phyloP scores from a whole-genome alignment of 106 monocot genomes.

The Alisma plantagoaquatica region DNA sequence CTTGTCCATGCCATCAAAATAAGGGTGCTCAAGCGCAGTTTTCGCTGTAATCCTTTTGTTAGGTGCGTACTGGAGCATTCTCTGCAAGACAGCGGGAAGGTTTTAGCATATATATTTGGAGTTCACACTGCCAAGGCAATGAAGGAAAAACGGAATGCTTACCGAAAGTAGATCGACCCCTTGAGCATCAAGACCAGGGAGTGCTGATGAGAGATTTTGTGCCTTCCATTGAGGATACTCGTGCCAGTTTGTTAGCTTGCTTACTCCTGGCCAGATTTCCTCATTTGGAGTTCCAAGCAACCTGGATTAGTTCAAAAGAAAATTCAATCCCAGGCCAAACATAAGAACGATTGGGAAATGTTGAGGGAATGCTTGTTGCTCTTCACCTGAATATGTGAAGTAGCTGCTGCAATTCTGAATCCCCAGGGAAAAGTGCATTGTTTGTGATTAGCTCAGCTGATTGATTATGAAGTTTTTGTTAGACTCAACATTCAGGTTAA shows the following conservation, averaged over 20 bases:
- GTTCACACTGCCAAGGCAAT: background rate
- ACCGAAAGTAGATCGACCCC: conserved; percentile 80
- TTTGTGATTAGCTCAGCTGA: conserved; percentile 84
- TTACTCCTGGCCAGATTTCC: conserved; percentile 75
- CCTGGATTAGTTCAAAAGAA: conserved; percentile 13
- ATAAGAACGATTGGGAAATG: too few species aligned
- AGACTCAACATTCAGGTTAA: too few species aligned
- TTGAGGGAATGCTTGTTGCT: too few species aligned
- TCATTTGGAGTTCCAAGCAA: conserved; percentile 89
- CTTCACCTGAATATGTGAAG: conserved; percentile 80
- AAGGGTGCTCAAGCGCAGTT: conserved; percentile 81
- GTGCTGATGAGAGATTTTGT: conserved; percentile 29
- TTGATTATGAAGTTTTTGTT: too few species aligned
- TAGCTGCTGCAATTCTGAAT: conserved; percentile 95
- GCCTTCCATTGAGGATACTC: conserved; percentile 90
- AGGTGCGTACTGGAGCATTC: conserved; percentile 77
- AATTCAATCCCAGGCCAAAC: background rate
- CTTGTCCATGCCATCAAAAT: conserved; percentile 78
- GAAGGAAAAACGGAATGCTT: conserved; percentile 2
- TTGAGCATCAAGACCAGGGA: conserved; percentile 47
- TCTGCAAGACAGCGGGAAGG: conserved; percentile 32
- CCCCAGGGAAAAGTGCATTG: conserved; percentile 81
- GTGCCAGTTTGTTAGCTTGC: conserved; percentile 85
- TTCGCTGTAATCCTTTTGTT: conserved; percentile 75
- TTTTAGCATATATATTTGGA: background rate